Evolutionary conservation across 139 green algal species (phyloP), one percentile per base, ranked within the genome.

Genomic region (Diplosphaera chodatii): DNA sequence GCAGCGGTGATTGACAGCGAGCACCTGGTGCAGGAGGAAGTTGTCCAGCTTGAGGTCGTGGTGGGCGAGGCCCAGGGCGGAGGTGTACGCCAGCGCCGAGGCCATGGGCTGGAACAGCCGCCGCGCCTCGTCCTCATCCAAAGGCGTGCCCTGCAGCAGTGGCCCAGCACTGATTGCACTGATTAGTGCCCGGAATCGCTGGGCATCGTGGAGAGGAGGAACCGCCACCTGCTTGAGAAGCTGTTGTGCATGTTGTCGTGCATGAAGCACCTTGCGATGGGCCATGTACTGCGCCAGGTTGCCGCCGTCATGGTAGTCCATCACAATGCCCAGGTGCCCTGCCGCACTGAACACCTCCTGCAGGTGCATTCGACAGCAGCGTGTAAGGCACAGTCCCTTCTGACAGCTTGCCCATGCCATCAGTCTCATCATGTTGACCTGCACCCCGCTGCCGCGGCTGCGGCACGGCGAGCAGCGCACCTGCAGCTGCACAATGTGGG

Each of bases 251-350:
- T n/a, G n/a, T n/a, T n/a, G n/a, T n/a, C n/a, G n/a, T n/a, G n/a
- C n/a, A n/a, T n/a, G n/a, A n/a, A n/a, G 13, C 37, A 48, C 37
- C 37, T 59, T 59, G 22, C 48, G 13, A 18, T 59, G 48, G 16
- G 48, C 48, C 48, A 59, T 59, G 34, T 70, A 76, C 15, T 86
- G 71, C 67, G 88, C 82, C 55, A 87, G 65, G 75, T 90, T 84
- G 6, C 85, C 85, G 2, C 84, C 77, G 6, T 75, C 48, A 3
- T 76, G 75, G 30, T 72, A 79, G 82, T 90, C 85, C 85, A 90
- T 89, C 30, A 87, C 81, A 48, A 90, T 89, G 55, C 55, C 78
- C 27, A 90, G 71, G 67, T 89, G 71, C 8, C 74, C 76, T 8
- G 32, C 5, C 23, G 70, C 74, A 64, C 77, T 70, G 64, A 73